Evolutionary conservation across 352 stramenopile genomes (phyloP).

Genomic region (Phytophthora sp.): DNA sequence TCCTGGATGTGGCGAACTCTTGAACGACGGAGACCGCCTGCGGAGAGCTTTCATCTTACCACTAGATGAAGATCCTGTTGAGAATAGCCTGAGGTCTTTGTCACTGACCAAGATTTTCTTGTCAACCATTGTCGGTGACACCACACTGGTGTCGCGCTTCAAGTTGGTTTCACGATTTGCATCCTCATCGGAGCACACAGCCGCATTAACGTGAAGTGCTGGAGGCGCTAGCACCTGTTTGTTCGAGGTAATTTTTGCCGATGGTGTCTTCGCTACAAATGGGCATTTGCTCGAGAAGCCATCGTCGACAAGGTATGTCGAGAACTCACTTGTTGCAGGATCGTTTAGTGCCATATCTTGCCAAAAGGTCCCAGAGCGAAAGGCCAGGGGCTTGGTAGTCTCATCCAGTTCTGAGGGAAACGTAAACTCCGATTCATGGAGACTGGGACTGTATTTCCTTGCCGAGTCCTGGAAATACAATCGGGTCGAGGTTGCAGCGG

Average conservation of each 20-base stretch:
- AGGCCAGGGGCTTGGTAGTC: background rate
- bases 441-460: constrained; percentile 3
- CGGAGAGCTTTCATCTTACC: constrained; percentile 21
- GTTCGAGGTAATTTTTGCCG: background rate
- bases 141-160: constrained; percentile 12
- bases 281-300: constrained; percentile 10
- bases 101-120: constrained; percentile 61
- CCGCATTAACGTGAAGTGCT: constrained; percentile 18
- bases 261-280: background rate
- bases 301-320: constrained; percentile 18
- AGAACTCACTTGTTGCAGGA: constrained; percentile 10
- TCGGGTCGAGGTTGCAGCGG: background rate
- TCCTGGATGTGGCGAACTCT: constrained; percentile 10
- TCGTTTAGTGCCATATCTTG: constrained; percentile 23
- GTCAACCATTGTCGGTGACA: constrained; percentile 45
- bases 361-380: constrained; percentile 16
- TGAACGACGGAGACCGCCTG: background rate
- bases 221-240: constrained; percentile 4
- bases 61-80: constrained; percentile 9
- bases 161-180: too few relatives aligned
- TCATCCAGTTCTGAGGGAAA: constrained; percentile 17
- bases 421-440: constrained; percentile 11
- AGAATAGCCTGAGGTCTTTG: constrained; percentile 47
- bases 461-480: constrained; percentile 13
- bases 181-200: constrained; percentile 7